Percentiles rank a stretch among this genome's conserved stretches.
phyloP scores from a whole-genome alignment of 768 basidiomycete species.

The Lactarius tabidus region DNA sequence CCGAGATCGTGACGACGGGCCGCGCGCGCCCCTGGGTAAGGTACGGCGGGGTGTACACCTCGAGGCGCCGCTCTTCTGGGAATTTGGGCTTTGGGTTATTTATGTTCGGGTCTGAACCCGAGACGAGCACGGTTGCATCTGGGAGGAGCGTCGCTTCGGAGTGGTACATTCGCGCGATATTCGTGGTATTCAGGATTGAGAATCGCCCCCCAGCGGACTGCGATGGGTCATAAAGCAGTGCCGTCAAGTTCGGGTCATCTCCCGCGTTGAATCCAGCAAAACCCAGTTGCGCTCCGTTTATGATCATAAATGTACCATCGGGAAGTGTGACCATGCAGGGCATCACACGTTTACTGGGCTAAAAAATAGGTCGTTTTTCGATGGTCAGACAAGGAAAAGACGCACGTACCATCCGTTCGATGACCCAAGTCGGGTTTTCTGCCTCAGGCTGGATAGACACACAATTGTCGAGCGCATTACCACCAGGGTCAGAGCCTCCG shows the following conservation, averaged over 20 bases:
- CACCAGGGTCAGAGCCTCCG: conserved; percentile 61
- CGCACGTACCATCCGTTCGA: conserved; percentile 72
- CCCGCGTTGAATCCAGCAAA: conserved; percentile 70
- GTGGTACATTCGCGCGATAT: conserved; percentile 71
- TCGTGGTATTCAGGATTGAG: conserved; percentile 61
- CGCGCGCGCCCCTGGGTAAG: conserved; percentile 57
- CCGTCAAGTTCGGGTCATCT: conserved; percentile 29
- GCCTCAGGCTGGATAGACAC: conserved; percentile 65
- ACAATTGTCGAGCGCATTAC: conserved; percentile 63
- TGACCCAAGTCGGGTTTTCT: conserved; percentile 54
- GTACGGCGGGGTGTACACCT: conserved; percentile 57
- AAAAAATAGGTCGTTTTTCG: background rate
- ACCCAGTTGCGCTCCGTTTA: conserved; percentile 69
- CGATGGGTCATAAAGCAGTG: conserved; percentile 65
- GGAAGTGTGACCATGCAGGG: conserved; percentile 68
- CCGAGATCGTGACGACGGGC: conserved; percentile 21
- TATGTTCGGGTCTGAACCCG: conserved; percentile 59
- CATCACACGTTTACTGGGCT: conserved; percentile 76
- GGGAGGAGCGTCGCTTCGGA: conserved; percentile 40
- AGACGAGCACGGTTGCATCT: conserved; percentile 68
- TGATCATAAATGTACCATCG: conserved; percentile 68
- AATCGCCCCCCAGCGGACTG: conserved; percentile 55
- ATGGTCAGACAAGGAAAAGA: background rate
- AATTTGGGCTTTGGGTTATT: conserved; percentile 34
- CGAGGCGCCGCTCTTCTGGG: conserved; percentile 66